Percentiles rank a stretch among this genome's conserved stretches.
phyloP scores from a whole-genome alignment of 495 filamentous ascomycete genomes.

The Chaetomium cochliodes region DNA sequence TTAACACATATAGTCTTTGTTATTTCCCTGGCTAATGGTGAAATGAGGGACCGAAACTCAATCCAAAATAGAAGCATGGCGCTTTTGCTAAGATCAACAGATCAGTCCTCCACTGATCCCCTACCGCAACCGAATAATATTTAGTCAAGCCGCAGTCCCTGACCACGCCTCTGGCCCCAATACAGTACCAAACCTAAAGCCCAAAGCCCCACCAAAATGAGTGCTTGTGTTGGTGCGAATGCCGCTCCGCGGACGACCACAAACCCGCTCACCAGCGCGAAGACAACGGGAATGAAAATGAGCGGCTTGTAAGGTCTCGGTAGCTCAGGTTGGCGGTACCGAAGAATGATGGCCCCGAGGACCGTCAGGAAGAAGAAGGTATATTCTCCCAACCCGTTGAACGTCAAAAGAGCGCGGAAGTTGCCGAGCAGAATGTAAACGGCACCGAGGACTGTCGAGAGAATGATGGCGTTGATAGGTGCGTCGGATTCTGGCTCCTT shows the following conservation, averaged over 20 bases:
- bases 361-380: conserved; percentile 60
- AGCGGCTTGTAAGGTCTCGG: conserved; percentile 50
- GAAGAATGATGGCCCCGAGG: conserved; percentile 50
- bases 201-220: conserved; percentile 49
- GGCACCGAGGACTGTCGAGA: conserved; percentile 47
- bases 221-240: conserved; percentile 52
- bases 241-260: conserved; percentile 54
- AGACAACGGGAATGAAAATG: conserved; percentile 46
- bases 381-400: conserved; percentile 58
- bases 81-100: too few relatives aligned
- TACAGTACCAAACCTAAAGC: conserved; percentile 45
- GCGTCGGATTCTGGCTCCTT: conserved; percentile 39
- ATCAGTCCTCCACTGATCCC: not conserved
- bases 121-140: not conserved
- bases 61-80: too few relatives aligned
- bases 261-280: conserved; percentile 54
- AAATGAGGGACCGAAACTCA: too few relatives aligned
- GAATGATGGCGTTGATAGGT: conserved; percentile 52
- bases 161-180: conserved; percentile 28
- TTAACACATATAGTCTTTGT: too few relatives aligned
- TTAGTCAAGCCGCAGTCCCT: not conserved
- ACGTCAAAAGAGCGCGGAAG: conserved; percentile 56
- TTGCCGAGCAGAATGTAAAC: conserved; percentile 57
- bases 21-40: too few relatives aligned
- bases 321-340: conserved; percentile 49